These are phyloP conservation scores for Dictyostelium gargantuum DNA, from an alignment of 208 protist species.

Conservation along the genomic window DNA sequence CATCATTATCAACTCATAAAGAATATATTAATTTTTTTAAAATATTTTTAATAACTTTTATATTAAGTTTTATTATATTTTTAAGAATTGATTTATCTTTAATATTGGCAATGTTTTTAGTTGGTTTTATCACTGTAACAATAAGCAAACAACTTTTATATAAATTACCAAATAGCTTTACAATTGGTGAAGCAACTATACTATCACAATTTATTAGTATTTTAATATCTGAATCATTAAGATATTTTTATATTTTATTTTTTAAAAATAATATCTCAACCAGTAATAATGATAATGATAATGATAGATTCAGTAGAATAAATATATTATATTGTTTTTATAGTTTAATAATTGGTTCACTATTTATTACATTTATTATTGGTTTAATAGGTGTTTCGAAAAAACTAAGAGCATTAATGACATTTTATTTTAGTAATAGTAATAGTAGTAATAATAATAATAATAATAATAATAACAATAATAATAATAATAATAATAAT, in stretches of 20 bases:
- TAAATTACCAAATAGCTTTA: slow-evolving; percentile 24
- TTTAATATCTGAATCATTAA: background rate
- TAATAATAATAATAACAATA: no score
- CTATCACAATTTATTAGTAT: background rate
- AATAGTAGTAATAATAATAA: background rate
- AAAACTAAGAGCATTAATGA: background rate
- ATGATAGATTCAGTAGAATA: background rate
- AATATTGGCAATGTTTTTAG: background rate
- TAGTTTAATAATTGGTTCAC: background rate
- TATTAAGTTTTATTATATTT: background rate
- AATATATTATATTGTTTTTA: background rate
- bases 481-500: no score
- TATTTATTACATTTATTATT: background rate
- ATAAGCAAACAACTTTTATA: background rate
- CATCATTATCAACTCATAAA: background rate
- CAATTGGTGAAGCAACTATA: slow-evolving; percentile 35
- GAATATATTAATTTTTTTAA: background rate
- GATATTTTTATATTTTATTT: background rate
- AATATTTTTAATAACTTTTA: background rate
- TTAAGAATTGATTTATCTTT: background rate
- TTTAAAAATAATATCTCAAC: background rate
- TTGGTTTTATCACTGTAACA: background rate
- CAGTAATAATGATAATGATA: background rate
- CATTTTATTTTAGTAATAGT: background rate
- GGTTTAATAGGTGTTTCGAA: background rate